phyloP scores from a whole-genome alignment of 441 rosid species.

The Gossypium schwendimanii region DNA sequence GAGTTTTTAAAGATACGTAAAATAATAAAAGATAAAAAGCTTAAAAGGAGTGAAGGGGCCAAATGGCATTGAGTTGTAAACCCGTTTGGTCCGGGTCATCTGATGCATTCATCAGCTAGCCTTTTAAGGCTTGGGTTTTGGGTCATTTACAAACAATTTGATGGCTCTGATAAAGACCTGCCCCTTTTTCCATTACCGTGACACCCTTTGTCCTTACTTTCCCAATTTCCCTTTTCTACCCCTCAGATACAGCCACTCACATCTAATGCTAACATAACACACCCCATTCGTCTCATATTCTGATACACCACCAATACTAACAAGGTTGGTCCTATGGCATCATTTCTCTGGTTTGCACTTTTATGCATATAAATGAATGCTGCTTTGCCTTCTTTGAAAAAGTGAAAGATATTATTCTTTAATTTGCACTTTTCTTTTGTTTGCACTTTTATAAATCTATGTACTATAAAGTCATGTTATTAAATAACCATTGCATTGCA shows the following conservation, averaged over 20 bases:
- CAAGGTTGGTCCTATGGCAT: too few relatives aligned
- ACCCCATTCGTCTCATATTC: too few relatives aligned
- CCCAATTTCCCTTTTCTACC: constrained; percentile 9
- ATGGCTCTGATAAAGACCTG: constrained; percentile 42
- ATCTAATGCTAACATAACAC: too few relatives aligned
- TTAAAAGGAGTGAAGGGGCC: constrained; percentile 17
- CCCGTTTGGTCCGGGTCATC: constrained; percentile 69
- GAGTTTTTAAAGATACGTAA: not conserved
- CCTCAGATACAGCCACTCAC: not conserved
- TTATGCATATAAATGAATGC: not conserved
- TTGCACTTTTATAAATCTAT: not conserved
- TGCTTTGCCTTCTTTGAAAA: not conserved
- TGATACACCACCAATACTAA: not conserved
- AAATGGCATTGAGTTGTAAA: constrained; percentile 38
- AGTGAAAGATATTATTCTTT: not conserved
- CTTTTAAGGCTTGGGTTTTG: constrained; percentile 18
- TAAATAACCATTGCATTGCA: not conserved
- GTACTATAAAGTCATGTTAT: not conserved
- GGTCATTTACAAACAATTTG: constrained; percentile 39
- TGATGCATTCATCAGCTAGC: not conserved
- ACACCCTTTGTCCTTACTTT: constrained; percentile 16
- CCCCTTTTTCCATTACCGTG: constrained; percentile 20
- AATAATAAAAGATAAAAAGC: constrained; percentile 24
- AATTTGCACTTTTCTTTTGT: not conserved
- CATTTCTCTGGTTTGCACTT: not conserved